These are phyloP conservation scores for Pestalotiopsis fici DNA, from an alignment of 2,329 filamentous ascomycete genomes.

Conservation along the genomic window DNA sequence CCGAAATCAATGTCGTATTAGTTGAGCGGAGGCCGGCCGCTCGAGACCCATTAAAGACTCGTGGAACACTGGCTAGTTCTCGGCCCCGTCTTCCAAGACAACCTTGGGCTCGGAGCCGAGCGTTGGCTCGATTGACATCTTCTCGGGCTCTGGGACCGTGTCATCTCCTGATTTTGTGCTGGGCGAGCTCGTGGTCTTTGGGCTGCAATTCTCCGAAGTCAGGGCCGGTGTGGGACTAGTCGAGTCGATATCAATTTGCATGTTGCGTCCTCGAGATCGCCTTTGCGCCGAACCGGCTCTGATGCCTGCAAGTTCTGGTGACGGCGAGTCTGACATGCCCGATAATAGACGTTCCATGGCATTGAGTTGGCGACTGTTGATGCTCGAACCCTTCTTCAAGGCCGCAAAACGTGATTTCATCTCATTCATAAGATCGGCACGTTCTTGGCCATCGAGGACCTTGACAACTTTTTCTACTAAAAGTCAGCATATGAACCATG, in stretches of 20 bases:
- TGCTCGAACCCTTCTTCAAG: slow-evolving; percentile 58
- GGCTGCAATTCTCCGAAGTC: slow-evolving; percentile 70
- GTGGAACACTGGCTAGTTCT: neutral
- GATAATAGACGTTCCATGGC: slow-evolving; percentile 62
- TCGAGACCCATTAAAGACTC: neutral
- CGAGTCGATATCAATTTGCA: slow-evolving; percentile 49
- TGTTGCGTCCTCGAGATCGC: slow-evolving; percentile 21
- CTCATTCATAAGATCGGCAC: slow-evolving; percentile 28
- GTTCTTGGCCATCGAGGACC: slow-evolving; percentile 33
- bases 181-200: slow-evolving; percentile 65
- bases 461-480: slow-evolving; percentile 62
- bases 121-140: slow-evolving; percentile 1
- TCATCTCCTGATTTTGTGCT: slow-evolving; percentile 61
- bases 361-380: slow-evolving; percentile 66
- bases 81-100: slow-evolving; percentile 1
- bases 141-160: slow-evolving; percentile 27
- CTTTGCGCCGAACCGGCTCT: slow-evolving; percentile 11
- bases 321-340: neutral
- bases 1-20: neutral
- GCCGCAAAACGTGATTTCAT: slow-evolving; percentile 63
- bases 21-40: neutral
- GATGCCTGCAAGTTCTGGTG: neutral
- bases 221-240: slow-evolving; percentile 65
- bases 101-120: neutral
- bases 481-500: slow-evolving; percentile 22